These are phyloP conservation scores for Cercophora sp. DNA, from an alignment of 495 filamentous ascomycete genomes.

Conservation along the genomic window DNA sequence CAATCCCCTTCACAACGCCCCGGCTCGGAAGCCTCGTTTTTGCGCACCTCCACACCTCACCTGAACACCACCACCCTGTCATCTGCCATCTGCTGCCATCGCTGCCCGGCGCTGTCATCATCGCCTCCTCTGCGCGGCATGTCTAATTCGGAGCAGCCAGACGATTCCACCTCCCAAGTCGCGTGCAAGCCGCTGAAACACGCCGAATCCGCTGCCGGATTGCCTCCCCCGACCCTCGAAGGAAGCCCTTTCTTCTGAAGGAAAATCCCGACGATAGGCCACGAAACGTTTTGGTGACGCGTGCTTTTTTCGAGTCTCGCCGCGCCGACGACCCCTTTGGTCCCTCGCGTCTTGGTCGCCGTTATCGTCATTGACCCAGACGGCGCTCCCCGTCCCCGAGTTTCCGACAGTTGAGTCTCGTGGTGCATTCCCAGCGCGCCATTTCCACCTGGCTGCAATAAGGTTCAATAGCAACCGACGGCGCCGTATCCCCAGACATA, in stretches of 20 bases:
- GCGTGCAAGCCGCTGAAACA: conserved; percentile 9
- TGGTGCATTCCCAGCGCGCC: neutral
- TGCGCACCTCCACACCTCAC: conserved; percentile 13
- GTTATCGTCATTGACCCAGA: neutral
- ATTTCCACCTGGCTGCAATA: neutral
- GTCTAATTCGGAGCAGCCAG: conserved; percentile 19
- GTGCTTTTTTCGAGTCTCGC: neutral
- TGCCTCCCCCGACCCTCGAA: neutral
- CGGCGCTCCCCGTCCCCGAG: neutral
- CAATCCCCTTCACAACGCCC: conserved; percentile 11
- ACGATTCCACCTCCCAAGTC: conserved; percentile 11
- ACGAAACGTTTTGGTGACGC: neutral
- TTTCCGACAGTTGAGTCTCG: neutral
- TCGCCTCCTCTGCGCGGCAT: conserved; percentile 17
- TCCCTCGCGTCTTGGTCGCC: neutral
- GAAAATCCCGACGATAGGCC: too few species aligned
- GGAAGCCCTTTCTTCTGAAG: neutral
- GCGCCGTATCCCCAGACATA: neutral
- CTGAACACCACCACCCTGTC: conserved; percentile 3
- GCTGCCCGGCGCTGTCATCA: neutral
- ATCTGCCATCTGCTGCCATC: conserved; percentile 1
- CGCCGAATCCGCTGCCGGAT: conserved; percentile 6
- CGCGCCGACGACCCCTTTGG: neutral
- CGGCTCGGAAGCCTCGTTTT: conserved; percentile 13
- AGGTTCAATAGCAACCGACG: neutral